phyloP scores from a whole-genome alignment of 73 alveolate genomes.

The Loxodes magnus region DNA sequence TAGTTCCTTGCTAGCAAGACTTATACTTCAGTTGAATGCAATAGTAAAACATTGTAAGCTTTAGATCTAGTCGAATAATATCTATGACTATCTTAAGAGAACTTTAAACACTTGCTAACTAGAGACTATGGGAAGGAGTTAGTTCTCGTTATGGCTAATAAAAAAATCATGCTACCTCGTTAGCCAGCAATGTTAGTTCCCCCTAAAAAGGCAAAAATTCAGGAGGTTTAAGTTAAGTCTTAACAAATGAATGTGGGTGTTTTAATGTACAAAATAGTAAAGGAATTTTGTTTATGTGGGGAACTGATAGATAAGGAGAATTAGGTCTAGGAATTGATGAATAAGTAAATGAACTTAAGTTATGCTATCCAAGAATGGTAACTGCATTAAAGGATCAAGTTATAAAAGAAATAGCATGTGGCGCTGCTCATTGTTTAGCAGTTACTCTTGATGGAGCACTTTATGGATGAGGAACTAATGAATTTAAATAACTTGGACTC shows the following conservation, averaged over 20 bases:
- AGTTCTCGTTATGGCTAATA: background rate
- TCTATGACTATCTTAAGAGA: too few relatives aligned
- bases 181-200: background rate
- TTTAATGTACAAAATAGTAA: constrained; percentile 10
- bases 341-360: constrained; percentile 18
- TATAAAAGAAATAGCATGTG: constrained; percentile 71
- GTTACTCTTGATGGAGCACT: constrained; percentile 53
- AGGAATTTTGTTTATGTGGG: constrained; percentile 45
- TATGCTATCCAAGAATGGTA: constrained; percentile 63
- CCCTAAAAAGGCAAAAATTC: background rate
- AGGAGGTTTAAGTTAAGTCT: too few relatives aligned
- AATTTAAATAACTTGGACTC: constrained; percentile 71
- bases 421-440: constrained; percentile 77
- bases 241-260: background rate
- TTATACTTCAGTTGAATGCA: too few relatives aligned
- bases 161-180: background rate
- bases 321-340: constrained; percentile 26
- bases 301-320: constrained; percentile 44
- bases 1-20: constrained; percentile 1
- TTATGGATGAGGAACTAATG: constrained; percentile 75
- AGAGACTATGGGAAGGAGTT: background rate
- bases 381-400: constrained; percentile 63
- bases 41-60: too few relatives aligned
- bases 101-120: background rate
- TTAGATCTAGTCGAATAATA: too few relatives aligned